phyloP scores from a whole-genome alignment of 129 eudicot genomes.

The Dittrichia graveolens region DNA sequence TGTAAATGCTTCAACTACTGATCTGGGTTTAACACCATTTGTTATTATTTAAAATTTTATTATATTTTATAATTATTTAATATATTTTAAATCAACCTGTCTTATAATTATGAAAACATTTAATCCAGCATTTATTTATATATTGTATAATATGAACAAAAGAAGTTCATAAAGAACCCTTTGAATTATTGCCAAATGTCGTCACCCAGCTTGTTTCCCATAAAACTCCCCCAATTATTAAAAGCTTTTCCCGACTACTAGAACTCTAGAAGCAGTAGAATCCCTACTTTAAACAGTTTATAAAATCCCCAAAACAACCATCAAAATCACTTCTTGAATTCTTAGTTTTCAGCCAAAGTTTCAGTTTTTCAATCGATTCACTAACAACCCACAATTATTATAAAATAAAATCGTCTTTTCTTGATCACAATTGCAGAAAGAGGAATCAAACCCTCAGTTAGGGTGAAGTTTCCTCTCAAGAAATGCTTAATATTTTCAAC shows the following conservation, averaged over 20 bases:
- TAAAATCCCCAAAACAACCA: slow-evolving; percentile 15
- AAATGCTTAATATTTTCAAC: slow-evolving; percentile 63
- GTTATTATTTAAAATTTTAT: too few relatives aligned
- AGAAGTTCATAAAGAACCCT: slow-evolving; percentile 20
- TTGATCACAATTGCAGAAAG: slow-evolving; percentile 1
- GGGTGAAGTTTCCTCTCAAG: slow-evolving; percentile 14
- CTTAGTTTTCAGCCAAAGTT: not conserved
- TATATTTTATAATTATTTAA: too few relatives aligned
- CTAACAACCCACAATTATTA: slow-evolving; percentile 4
- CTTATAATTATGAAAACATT: too few relatives aligned
- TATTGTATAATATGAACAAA: not conserved
- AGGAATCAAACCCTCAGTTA: slow-evolving; percentile 14
- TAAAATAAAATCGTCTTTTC: not conserved
- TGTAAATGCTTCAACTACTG: too few relatives aligned
- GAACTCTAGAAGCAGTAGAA: slow-evolving; percentile 24
- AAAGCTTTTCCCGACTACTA: slow-evolving; percentile 23
- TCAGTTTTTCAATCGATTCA: not conserved
- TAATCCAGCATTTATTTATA: too few relatives aligned
- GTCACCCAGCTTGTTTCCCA: slow-evolving; percentile 37
- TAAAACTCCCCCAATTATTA: slow-evolving; percentile 16
- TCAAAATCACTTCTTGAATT: slow-evolving; percentile 3
- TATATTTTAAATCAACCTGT: too few relatives aligned
- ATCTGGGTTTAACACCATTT: too few relatives aligned
- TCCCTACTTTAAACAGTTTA: slow-evolving; percentile 28
- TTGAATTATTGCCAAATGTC: slow-evolving; percentile 45